These are phyloP conservation scores for Penicillium sp. DNA, from an alignment of 2,329 filamentous ascomycete species.

Conservation along the genomic window DNA sequence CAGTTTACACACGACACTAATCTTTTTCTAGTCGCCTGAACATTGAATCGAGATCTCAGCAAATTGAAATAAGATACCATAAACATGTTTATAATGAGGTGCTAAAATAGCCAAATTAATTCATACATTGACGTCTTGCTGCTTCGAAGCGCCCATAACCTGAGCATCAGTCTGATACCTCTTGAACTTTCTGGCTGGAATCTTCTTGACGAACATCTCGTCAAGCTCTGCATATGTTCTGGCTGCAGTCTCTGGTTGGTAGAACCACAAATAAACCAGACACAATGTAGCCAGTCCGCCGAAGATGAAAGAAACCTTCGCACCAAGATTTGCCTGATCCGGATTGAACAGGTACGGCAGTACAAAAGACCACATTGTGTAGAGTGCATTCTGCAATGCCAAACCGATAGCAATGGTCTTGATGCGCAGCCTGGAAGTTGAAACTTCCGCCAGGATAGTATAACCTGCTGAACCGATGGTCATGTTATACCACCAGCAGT, in stretches of 20 bases:
- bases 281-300: constrained; percentile 34
- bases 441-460: constrained; percentile 41
- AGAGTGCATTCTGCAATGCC: constrained; percentile 34
- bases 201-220: constrained; percentile 17
- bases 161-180: constrained; percentile 12
- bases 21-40: too few relatives aligned
- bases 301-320: constrained; percentile 47
- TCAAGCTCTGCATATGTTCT: constrained; percentile 16
- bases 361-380: constrained; percentile 41
- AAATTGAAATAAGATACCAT: too few relatives aligned
- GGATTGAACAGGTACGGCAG: constrained; percentile 43
- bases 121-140: not conserved
- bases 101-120: too few relatives aligned
- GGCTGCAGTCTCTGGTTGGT: constrained; percentile 17
- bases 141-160: constrained; percentile 8
- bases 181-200: constrained; percentile 16
- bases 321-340: constrained; percentile 40
- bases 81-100: too few relatives aligned
- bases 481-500: constrained; percentile 43
- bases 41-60: too few relatives aligned
- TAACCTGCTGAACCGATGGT: constrained; percentile 46
- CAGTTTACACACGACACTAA: too few relatives aligned
- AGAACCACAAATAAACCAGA: constrained; percentile 37
- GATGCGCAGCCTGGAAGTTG: constrained; percentile 41
- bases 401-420: constrained; percentile 46